phyloP scores from a whole-genome alignment of 805 yeast species.

The Vanderwaltozyma verrucispora region DNA sequence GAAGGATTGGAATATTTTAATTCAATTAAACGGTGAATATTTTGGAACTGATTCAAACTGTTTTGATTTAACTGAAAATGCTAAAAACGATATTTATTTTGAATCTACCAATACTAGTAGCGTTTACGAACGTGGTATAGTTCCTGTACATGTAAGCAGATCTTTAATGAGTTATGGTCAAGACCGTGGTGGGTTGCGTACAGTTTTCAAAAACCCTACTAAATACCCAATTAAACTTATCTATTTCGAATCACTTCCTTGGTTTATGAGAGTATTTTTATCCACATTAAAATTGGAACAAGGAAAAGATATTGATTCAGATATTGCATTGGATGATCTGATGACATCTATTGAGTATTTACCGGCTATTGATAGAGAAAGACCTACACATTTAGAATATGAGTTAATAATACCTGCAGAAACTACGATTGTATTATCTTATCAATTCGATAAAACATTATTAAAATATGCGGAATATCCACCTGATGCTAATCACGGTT shows the following conservation, averaged over 20 bases:
- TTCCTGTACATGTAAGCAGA: conserved; percentile 68
- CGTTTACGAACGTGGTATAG: conserved; percentile 32
- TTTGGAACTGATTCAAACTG: conserved; percentile 30
- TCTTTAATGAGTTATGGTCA: conserved; percentile 88
- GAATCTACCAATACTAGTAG: conserved; percentile 36
- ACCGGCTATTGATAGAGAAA: conserved; percentile 70
- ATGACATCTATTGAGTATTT: conserved; percentile 48
- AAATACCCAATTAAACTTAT: conserved; percentile 38
- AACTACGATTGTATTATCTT: conserved; percentile 50
- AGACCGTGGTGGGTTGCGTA: conserved; percentile 81
- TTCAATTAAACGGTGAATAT: conserved; percentile 21
- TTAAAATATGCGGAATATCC: conserved; percentile 86
- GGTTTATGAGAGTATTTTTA: conserved; percentile 81
- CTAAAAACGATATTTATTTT: conserved; percentile 23
- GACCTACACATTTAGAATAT: conserved; percentile 79
- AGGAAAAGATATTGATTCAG: conserved; percentile 11
- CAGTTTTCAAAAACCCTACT: conserved; percentile 63
- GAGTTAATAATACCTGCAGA: conserved; percentile 52
- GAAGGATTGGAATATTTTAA: conserved; percentile 38
- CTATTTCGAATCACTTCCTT: conserved; percentile 78
- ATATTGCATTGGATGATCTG: conserved; percentile 24
- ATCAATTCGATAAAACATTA: conserved; percentile 80
- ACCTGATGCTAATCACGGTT: conserved; percentile 99
- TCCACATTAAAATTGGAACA: conserved; percentile 46
- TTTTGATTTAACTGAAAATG: conserved; percentile 25